Percentiles rank a stretch among this genome's conserved stretches.
phyloP scores from a whole-genome alignment of 495 filamentous ascomycete species.

The Penicillium psychrofluorescens region DNA sequence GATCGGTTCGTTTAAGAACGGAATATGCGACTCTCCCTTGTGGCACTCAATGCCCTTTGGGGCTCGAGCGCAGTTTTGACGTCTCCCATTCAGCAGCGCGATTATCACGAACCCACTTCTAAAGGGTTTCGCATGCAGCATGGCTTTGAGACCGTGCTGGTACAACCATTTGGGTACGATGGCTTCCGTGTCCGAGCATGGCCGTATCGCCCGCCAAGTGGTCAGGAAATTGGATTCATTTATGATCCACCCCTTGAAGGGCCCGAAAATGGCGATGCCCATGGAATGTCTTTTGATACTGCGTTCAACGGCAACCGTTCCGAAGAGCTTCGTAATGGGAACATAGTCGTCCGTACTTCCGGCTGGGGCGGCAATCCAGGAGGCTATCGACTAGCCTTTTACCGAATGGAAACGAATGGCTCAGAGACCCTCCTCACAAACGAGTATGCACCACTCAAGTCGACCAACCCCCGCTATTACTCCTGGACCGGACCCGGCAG shows the following conservation, averaged over 20 bases:
- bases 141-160: slow-evolving; percentile 21
- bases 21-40: slow-evolving; percentile 3
- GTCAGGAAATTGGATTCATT: slow-evolving; percentile 18
- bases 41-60: background rate
- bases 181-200: slow-evolving; percentile 23
- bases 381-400: slow-evolving; percentile 20
- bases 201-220: slow-evolving; percentile 19
- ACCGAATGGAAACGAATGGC: slow-evolving; percentile 15
- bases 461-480: slow-evolving; percentile 21
- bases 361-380: slow-evolving; percentile 18
- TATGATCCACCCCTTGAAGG: slow-evolving; percentile 25
- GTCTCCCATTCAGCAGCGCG: background rate
- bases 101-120: slow-evolving; percentile 11
- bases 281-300: slow-evolving; percentile 15
- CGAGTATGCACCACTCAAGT: slow-evolving; percentile 26
- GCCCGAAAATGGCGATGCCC: slow-evolving; percentile 15
- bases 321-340: slow-evolving; percentile 17
- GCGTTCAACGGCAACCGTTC: slow-evolving; percentile 11
- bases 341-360: slow-evolving; percentile 19
- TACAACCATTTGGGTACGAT: slow-evolving; percentile 26
- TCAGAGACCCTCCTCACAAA: slow-evolving; percentile 20
- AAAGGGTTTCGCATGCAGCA: slow-evolving; percentile 23
- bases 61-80: background rate
- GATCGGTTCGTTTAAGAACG: no score
- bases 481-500: slow-evolving; percentile 16